Evolutionary conservation across 495 filamentous ascomycete genomes (phyloP), one percentile per base, ranked within the genome.

Genomic region (Trichoderma orchidacearum): DNA sequence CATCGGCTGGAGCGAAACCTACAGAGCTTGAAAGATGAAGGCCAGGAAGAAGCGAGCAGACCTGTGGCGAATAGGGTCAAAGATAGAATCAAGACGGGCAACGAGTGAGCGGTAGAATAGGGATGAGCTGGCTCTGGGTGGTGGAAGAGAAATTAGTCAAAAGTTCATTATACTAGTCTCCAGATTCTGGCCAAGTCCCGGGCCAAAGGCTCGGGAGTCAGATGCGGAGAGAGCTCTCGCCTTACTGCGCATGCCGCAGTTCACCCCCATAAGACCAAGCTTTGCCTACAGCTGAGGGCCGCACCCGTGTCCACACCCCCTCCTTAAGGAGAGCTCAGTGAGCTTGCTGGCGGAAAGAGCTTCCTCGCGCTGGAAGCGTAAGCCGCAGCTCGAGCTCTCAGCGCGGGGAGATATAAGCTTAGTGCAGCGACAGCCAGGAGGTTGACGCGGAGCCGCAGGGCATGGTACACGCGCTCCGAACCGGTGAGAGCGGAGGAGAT

Each of bases 371-470:
- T 73, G 13, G 68, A 63, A 0, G 71, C 53, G 5, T 64, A 55
- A 5, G 70, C 68, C 3, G 73, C 73, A 31, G 65, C 61, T 7
- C 75, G 68, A 17, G 77, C 75, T 30, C 80, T 68, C n/a, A 84
- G 64, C 15, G 71, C 69, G 0, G 84, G 83, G 4, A 85, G 69
- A 56, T 77, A 84, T n/a, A 85, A 64, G 55, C 71, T 77, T 6
- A 82, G 59, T 2, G 72, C 70, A 0, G 76, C 78, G 60, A 81
- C 80, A 35, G 76, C 70, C 28, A 86, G 66, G 62, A 82, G 84
- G 7, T 81, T 87, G n/a, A n/a, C 3, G 81, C 60, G 3, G 76
- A 78, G 59, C 82, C 82, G 1, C n/a, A n/a, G n/a, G 80, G 84
- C 54, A 80, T 69, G 61, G 64, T 81, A 87, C 70, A 82, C 85